Evolutionary conservation across 805 yeast species (phyloP).

Genomic region (Limtongia smithiae): DNA sequence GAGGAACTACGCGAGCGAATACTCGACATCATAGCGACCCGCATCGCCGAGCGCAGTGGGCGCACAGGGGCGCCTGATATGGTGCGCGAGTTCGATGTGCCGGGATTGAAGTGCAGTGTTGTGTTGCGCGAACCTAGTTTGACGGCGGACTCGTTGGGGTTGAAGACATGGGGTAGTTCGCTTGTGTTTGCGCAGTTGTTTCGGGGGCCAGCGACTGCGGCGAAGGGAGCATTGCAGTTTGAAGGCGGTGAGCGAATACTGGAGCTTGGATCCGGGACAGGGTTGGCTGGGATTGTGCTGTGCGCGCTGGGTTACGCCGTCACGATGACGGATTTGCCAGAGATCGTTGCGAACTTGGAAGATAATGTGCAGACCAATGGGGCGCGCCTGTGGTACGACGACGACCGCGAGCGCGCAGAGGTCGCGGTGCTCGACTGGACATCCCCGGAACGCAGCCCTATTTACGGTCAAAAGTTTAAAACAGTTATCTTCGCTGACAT

Average conservation of each 20-base stretch:
- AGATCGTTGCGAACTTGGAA: constrained; percentile 64
- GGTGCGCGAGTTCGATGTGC: constrained; percentile 54
- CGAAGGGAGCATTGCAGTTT: background rate
- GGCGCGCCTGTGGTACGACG: constrained; percentile 7
- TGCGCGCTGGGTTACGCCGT: constrained; percentile 50
- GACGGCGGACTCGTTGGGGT: constrained; percentile 81
- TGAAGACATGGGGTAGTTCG: constrained; percentile 96
- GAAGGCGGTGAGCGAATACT: constrained; percentile 16
- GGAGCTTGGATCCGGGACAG: constrained; percentile 96
- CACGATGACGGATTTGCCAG: constrained; percentile 71
- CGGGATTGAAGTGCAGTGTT: constrained; percentile 30
- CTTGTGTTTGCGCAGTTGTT: constrained; percentile 54
- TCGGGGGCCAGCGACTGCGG: constrained; percentile 22
- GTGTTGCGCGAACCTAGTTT: constrained; percentile 75
- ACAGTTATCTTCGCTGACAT: constrained; percentile 82
- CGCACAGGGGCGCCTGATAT: constrained; percentile 76
- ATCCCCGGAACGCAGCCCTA: constrained; percentile 44
- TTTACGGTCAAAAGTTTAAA: constrained; percentile 41
- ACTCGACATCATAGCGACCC: constrained; percentile 52
- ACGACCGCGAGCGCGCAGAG: constrained; percentile 12
- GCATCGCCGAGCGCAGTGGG: constrained; percentile 81
- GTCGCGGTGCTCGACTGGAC: constrained; percentile 77
- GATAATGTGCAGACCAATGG: constrained; percentile 57
- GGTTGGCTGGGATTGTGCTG: constrained; percentile 75
- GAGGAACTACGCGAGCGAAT: constrained; percentile 37